phyloP scores from a whole-genome alignment of 352 stramenopile genomes.

The Pythium rhizo-oryzae region DNA sequence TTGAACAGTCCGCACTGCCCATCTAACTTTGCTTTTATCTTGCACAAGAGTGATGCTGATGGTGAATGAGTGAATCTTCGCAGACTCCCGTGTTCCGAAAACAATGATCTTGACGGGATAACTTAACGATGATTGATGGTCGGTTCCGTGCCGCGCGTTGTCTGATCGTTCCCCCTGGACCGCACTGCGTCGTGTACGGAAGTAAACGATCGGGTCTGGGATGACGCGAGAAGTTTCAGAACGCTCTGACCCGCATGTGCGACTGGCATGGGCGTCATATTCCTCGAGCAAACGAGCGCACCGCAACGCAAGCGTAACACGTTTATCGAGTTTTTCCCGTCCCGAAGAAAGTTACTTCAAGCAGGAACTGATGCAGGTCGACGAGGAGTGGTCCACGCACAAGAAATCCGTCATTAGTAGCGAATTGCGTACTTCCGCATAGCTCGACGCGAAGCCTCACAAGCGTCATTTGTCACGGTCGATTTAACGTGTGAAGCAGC shows the following conservation, averaged over 20 bases:
- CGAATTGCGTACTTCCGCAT: conserved; percentile 87
- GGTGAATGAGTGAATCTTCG: too few species aligned
- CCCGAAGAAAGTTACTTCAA: conserved; percentile 77
- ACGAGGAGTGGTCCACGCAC: conserved; percentile 81
- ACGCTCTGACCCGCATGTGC: conserved; percentile 58
- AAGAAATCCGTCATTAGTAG: conserved; percentile 80
- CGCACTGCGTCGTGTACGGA: conserved; percentile 59
- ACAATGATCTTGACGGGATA: too few species aligned
- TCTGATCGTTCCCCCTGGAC: conserved; percentile 74
- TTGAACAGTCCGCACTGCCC: too few species aligned
- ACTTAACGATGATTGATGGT: too few species aligned
- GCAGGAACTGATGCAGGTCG: conserved; percentile 76
- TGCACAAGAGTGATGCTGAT: too few species aligned
- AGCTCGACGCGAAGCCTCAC: too few species aligned
- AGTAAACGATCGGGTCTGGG: conserved; percentile 62
- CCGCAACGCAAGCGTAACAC: conserved; percentile 67
- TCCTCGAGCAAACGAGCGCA: conserved; percentile 79
- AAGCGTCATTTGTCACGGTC: too few species aligned
- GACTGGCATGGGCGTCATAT: conserved; percentile 61
- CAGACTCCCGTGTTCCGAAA: too few species aligned
- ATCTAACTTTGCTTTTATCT: too few species aligned
- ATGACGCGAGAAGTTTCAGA: conserved; percentile 76
- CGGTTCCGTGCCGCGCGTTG: conserved; percentile 67
- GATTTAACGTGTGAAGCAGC: too few species aligned
- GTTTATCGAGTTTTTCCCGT: conserved; percentile 81